Evolutionary conservation across 225 moss, liverwort and hornwort species (phyloP).

Genomic region (Straminergon stramineum): DNA sequence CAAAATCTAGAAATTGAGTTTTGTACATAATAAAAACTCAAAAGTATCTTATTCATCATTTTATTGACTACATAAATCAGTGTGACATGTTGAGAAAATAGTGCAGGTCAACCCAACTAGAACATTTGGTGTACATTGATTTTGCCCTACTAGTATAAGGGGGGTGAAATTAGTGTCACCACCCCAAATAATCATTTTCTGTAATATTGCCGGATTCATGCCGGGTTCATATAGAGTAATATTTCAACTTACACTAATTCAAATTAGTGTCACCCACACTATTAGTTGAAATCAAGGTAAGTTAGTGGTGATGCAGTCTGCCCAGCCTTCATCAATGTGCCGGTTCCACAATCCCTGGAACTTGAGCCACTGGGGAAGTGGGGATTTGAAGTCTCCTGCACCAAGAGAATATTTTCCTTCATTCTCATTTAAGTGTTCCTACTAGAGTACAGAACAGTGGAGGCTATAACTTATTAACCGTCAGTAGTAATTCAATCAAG

Average conservation of each 20-base stretch:
- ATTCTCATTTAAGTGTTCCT: neutral
- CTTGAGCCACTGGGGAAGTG: neutral
- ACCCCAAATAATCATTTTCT: too few relatives aligned
- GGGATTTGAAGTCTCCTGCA: neutral
- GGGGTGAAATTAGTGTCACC: too few relatives aligned
- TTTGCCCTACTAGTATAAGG: fast-evolving
- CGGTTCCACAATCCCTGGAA: neutral
- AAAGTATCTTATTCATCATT: neutral
- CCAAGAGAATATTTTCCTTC: neutral
- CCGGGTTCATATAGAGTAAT: neutral
- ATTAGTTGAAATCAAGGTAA: neutral
- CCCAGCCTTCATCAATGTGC: neutral
- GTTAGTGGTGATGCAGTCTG: neutral
- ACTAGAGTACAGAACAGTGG: neutral
- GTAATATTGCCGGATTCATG: too few relatives aligned
- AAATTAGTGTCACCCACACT: neutral
- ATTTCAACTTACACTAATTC: neutral
- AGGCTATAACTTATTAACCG: neutral
- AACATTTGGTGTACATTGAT: too few relatives aligned
- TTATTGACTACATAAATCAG: too few relatives aligned
- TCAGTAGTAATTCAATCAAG: too few relatives aligned
- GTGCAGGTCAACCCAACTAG: fast-evolving
- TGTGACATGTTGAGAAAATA: neutral
- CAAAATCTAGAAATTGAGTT: too few relatives aligned
- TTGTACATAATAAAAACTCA: too few relatives aligned